Conservation (phyloP, 129 eudicot species). For the Saussurea involucrata region DNA sequence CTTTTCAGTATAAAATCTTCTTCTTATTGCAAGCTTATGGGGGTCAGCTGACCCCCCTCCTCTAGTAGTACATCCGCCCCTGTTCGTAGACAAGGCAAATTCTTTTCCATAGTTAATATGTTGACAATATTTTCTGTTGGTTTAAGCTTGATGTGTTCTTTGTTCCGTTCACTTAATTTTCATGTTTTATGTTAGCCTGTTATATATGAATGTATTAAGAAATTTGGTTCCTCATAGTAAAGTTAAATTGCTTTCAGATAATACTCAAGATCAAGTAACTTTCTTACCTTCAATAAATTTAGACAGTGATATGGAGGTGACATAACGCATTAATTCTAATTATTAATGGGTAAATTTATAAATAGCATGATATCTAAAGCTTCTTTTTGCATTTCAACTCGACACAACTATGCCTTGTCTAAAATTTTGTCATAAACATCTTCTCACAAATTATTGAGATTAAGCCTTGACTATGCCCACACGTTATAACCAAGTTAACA, state of each 20-base stretch:
- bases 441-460: background rate
- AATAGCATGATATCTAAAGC: background rate
- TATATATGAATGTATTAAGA: background rate
- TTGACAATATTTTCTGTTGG: background rate
- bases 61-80: too few relatives aligned
- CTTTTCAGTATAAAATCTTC: too few relatives aligned
- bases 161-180: background rate
- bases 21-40: too few relatives aligned
- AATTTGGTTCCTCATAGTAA: background rate
- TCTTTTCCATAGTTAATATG: background rate
- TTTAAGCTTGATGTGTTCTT: background rate
- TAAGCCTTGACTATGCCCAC: background rate
- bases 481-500: background rate
- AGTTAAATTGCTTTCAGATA: background rate
- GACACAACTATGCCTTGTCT: background rate
- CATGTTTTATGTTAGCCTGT: background rate
- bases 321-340: background rate
- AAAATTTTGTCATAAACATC: background rate
- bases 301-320: background rate
- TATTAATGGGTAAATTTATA: background rate
- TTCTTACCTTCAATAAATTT: background rate
- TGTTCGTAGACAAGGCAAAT: background rate
- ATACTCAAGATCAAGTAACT: background rate
- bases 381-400: background rate
- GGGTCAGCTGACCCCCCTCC: too few relatives aligned